Conservation (phyloP, 2,329 filamentous ascomycete genomes). For the Claviceps lovelessii region DNA sequence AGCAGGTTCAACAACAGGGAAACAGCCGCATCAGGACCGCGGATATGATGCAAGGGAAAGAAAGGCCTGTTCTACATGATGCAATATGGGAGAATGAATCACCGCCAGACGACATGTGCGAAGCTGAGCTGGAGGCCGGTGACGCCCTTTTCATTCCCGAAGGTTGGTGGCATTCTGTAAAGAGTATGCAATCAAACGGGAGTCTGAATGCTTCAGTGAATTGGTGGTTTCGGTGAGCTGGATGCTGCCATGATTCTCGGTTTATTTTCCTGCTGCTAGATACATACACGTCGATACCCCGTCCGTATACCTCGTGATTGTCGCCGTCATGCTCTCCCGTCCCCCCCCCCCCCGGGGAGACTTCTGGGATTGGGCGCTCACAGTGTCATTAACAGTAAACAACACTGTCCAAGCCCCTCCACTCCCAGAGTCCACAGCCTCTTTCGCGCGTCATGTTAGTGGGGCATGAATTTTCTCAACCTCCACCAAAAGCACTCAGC, state of each 20-base stretch:
- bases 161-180: constrained; percentile 33
- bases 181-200: constrained; percentile 21
- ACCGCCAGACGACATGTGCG: constrained; percentile 22
- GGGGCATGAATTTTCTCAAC: constrained; percentile 28
- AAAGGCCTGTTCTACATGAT: constrained; percentile 50
- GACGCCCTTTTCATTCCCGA: constrained; percentile 28
- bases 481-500: constrained; percentile 11
- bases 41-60: constrained; percentile 82
- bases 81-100: constrained; percentile 49
- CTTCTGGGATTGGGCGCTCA: not conserved
- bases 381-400: not conserved
- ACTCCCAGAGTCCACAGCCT: constrained; percentile 1
- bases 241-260: not conserved
- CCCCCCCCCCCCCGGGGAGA: no score
- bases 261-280: not conserved
- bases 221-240: constrained; percentile 29
- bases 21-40: constrained; percentile 50
- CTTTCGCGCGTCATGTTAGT: constrained; percentile 22
- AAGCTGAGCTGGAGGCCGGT: constrained; percentile 44
- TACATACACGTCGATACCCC: not conserved
- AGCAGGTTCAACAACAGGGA: constrained; percentile 21
- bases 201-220: constrained; percentile 28
- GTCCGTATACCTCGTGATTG: not conserved
- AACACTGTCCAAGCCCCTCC: constrained; percentile 13
- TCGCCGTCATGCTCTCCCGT: not conserved